A percentile compares a stretch with the other conserved stretches of the same genome.
phyloP scores from a whole-genome alignment of 1,139 yeast species.

The Hansenula lynferdii region DNA sequence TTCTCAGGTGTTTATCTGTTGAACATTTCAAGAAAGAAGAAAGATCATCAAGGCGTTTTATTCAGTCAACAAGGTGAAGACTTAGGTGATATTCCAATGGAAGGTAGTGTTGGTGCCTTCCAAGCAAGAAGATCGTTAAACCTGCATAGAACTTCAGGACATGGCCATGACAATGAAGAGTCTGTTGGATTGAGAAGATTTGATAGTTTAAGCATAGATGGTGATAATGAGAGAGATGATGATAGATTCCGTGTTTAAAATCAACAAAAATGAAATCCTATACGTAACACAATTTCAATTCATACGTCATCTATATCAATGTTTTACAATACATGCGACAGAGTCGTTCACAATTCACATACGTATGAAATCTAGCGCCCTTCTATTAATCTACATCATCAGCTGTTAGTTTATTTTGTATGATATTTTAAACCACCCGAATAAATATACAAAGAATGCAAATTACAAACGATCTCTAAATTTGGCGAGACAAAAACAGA shows the following conservation, averaged over 20 bases:
- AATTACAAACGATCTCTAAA: neutral
- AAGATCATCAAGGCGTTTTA: conserved; percentile 18
- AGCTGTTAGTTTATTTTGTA: too few relatives aligned
- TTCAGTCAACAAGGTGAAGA: conserved; percentile 44
- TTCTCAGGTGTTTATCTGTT: conserved; percentile 84
- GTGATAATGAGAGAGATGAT: conserved; percentile 20
- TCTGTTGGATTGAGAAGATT: conserved; percentile 56
- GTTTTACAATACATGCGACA: too few relatives aligned
- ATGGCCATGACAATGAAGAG: conserved; percentile 40
- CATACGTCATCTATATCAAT: too few relatives aligned
- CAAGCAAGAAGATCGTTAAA: conserved; percentile 47
- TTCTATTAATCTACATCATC: too few relatives aligned
- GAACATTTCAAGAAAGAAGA: conserved; percentile 69
- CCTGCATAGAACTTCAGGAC: conserved; percentile 32
- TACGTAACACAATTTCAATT: too few relatives aligned
- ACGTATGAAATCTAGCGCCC: too few relatives aligned
- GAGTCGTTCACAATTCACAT: too few relatives aligned
- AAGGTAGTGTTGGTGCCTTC: conserved; percentile 80
- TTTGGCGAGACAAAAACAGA: conserved; percentile 3
- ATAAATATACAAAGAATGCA: conserved; percentile 3
- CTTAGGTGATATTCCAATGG: conserved; percentile 74
- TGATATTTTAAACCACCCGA: neutral
- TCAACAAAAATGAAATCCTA: neutral
- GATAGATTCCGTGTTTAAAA: conserved; percentile 19
- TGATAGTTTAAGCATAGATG: conserved; percentile 56